Conservation (phyloP, 2,329 filamentous ascomycete species). For the Alternaria rosae region DNA sequence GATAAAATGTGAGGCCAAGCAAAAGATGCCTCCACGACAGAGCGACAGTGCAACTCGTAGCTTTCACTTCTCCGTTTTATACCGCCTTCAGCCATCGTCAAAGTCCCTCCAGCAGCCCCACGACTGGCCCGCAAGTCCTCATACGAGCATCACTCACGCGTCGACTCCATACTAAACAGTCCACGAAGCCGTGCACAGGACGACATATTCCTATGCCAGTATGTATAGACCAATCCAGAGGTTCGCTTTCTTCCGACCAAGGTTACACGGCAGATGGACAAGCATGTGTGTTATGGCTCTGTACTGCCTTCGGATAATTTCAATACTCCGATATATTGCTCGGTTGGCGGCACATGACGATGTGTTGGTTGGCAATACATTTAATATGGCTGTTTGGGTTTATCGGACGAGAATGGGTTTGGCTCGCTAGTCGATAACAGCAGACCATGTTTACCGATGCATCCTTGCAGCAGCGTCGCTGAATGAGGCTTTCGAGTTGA, state of each 20-base stretch:
- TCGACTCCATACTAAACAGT: not conserved
- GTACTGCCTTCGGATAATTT: conserved; percentile 17
- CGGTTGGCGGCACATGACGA: not conserved
- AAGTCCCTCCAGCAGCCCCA: not conserved
- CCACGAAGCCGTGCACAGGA: not conserved
- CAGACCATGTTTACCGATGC: no score
- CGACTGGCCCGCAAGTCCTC: not conserved
- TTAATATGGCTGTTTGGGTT: conserved; percentile 1
- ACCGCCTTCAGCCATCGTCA: not conserved
- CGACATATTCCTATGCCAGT: not conserved
- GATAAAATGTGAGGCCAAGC: not conserved
- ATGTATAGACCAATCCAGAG: not conserved
- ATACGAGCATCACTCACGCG: not conserved
- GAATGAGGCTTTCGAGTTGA: not conserved
- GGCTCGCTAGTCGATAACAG: not conserved
- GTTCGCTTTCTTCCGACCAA: not conserved
- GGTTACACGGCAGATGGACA: conserved; percentile 13
- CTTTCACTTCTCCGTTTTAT: not conserved
- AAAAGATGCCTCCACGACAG: not conserved
- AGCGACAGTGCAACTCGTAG: not conserved
- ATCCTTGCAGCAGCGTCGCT: not conserved
- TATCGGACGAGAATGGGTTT: not conserved
- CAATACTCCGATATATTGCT: conserved; percentile 24
- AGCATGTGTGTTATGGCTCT: conserved; percentile 1
- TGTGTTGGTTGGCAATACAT: conserved; percentile 11